phyloP scores from a whole-genome alignment of 1,284 basidiomycete genomes.

The Pterula multifida region DNA sequence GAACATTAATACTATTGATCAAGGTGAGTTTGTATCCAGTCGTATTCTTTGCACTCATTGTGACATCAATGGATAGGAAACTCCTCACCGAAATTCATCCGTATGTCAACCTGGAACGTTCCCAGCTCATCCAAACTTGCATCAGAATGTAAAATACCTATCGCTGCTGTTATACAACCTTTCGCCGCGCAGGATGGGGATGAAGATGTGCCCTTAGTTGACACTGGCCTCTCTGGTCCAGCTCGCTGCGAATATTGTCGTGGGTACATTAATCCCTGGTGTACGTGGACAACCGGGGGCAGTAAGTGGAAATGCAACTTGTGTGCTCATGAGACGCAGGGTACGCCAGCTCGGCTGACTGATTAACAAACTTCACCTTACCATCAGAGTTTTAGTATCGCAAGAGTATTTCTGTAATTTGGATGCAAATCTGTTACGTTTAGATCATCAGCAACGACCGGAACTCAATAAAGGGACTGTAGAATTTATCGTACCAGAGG shows the following conservation, averaged over 20 bases:
- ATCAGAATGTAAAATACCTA: conserved; percentile 73
- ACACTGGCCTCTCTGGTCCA: conserved; percentile 60
- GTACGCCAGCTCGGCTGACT: conserved; percentile 28
- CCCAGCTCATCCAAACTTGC: conserved; percentile 78
- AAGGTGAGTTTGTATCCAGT: conserved; percentile 44
- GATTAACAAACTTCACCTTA: conserved; percentile 3
- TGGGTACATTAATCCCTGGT: conserved; percentile 95
- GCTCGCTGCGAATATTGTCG: conserved; percentile 81
- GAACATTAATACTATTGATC: conserved; percentile 84
- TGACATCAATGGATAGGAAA: conserved; percentile 34
- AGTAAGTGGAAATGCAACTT: conserved; percentile 90
- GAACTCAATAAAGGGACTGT: conserved; percentile 89
- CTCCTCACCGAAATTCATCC: conserved; percentile 77
- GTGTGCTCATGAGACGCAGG: conserved; percentile 74
- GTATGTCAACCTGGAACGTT: conserved; percentile 81
- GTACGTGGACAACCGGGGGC: conserved; percentile 77
- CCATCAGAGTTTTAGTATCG: conserved; percentile 37
- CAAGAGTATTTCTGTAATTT: conserved; percentile 82
- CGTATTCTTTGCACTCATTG: background rate
- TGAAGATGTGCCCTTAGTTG: conserved; percentile 71
- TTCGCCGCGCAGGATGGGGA: conserved; percentile 83
- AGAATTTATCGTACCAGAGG: conserved; percentile 78
- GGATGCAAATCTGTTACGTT: conserved; percentile 67
- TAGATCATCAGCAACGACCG: conserved; percentile 76
- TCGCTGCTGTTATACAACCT: conserved; percentile 83